phyloP scores from a whole-genome alignment of 352 stramenopile species.

The Phytophthora capsici region DNA sequence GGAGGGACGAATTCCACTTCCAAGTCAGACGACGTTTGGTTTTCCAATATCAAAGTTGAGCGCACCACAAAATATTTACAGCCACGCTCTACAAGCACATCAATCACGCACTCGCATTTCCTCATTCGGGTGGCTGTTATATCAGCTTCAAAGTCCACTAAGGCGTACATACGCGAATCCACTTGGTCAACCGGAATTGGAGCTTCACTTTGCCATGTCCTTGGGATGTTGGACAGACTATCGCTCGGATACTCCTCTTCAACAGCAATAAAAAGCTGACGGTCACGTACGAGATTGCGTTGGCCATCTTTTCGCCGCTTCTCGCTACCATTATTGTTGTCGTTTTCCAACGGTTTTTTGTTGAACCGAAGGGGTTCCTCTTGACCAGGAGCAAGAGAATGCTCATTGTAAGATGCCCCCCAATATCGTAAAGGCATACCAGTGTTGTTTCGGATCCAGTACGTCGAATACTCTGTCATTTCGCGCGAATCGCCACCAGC shows the following conservation, averaged over 20 bases:
- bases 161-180: slow-evolving; percentile 83
- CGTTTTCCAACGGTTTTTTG: slow-evolving; percentile 13
- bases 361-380: slow-evolving; percentile 77
- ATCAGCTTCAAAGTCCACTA: slow-evolving; percentile 72
- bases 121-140: slow-evolving; percentile 48
- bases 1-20: slow-evolving; percentile 85
- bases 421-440: slow-evolving; percentile 82
- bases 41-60: slow-evolving; percentile 81
- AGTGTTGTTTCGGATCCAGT: slow-evolving; percentile 89
- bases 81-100: slow-evolving; percentile 84
- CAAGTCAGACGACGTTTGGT: slow-evolving; percentile 85
- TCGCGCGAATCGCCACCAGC: slow-evolving; percentile 70
- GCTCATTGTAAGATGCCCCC: slow-evolving; percentile 61
- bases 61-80: slow-evolving; percentile 90
- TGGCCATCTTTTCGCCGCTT: slow-evolving; percentile 24
- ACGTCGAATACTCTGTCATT: slow-evolving; percentile 85
- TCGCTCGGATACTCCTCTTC: slow-evolving; percentile 55
- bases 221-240: slow-evolving; percentile 32
- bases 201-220: slow-evolving; percentile 77
- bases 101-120: slow-evolving; percentile 88
- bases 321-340: slow-evolving; percentile 1
- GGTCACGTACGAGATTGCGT: slow-evolving; percentile 32
- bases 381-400: slow-evolving; percentile 52
- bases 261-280: slow-evolving; percentile 78
- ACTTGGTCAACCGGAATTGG: slow-evolving; percentile 84